A percentile compares a stretch with the other conserved stretches of the same genome.
Conservation (phyloP, 2,329 filamentous ascomycete genomes). For the Emydomyces testavorans region DNA sequence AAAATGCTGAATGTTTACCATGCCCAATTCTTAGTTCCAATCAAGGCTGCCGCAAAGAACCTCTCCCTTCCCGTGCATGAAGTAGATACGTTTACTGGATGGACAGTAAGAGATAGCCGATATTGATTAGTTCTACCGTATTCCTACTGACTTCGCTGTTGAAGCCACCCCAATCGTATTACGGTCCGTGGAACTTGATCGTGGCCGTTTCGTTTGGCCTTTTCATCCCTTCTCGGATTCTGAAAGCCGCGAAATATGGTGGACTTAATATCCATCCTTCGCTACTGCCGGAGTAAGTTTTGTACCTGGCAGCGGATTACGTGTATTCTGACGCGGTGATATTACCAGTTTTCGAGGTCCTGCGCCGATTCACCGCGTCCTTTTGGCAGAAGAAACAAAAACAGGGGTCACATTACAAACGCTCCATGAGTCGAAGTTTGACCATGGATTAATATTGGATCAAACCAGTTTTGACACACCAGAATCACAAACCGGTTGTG, state of each 20-base stretch:
- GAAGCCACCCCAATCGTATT: conserved; percentile 41
- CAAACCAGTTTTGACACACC: conserved; percentile 45
- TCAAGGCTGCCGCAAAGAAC: conserved; percentile 53
- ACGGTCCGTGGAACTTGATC: conserved; percentile 56
- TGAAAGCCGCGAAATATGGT: conserved; percentile 61
- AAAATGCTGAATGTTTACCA: not conserved
- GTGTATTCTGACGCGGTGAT: conserved; percentile 12
- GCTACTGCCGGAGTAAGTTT: conserved; percentile 62
- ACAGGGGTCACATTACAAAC: conserved; percentile 83
- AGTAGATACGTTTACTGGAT: conserved; percentile 69
- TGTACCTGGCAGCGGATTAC: not conserved
- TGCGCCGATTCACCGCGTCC: conserved; percentile 74
- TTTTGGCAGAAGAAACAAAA: conserved; percentile 49
- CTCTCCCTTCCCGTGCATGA: conserved; percentile 59
- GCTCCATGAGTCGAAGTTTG: conserved; percentile 62
- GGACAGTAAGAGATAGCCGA: conserved; percentile 49
- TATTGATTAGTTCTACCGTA: not conserved
- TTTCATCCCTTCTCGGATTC: conserved; percentile 66
- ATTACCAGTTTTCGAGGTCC: conserved; percentile 60
- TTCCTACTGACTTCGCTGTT: conserved; percentile 16
- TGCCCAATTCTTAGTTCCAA: conserved; percentile 49
- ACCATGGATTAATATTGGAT: conserved; percentile 62
- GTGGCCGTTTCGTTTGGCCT: conserved; percentile 91
- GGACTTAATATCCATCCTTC: conserved; percentile 93
- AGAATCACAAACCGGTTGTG: conserved; percentile 43